Evolutionary conservation across 345 rosid genomes (phyloP), one percentile per base, ranked within the genome.

Genomic region (Melaleuca alternifolia): DNA sequence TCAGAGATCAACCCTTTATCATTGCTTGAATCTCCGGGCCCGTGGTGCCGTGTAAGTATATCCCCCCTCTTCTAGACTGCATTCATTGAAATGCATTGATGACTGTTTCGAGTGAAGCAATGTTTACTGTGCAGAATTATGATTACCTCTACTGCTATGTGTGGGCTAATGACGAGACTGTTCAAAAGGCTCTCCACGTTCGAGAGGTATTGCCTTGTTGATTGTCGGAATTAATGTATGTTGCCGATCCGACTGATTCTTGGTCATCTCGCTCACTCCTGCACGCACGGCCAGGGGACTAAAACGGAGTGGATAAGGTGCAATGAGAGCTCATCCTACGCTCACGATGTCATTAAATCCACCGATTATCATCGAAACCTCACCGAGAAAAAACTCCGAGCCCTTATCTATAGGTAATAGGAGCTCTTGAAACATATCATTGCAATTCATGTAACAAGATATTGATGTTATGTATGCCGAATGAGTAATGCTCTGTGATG

Each of bases 131-230:
- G 23, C 51, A 89, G 93, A 83, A 65, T 51, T 75, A 65, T 14
- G 76, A 88, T 82, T 91, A 89, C 83, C 77, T 89, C 20, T 75
- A 62, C 4, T 84, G 88, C 51, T 87, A 91, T 84, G 76, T 89
- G 10, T 89, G 91, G 92, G 90, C 91, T 48, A 91, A 91, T 48
- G 88, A 89, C 61, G 71, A 84, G 53, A 23, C 44, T 5, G 92
- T 91, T 15, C 92, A 88, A 54, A 50, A 83, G 57, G 91, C 92
- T 46, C 91, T 91, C 37, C 86, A 88, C 14, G 37, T 91, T 12
- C 53, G 87, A 86, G 85, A 87, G 86, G 92, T 89, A 86, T 9
- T 44, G 7, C 37, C 12, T 13, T 53, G 44, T 59, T 24, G 15
- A 48, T 21, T 20, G 23, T 3, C 11, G 41, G 44, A 46, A 26